These are phyloP conservation scores for Catharanthus roseus DNA, from an alignment of 257 asterid genomes.

Conservation along the genomic window DNA sequence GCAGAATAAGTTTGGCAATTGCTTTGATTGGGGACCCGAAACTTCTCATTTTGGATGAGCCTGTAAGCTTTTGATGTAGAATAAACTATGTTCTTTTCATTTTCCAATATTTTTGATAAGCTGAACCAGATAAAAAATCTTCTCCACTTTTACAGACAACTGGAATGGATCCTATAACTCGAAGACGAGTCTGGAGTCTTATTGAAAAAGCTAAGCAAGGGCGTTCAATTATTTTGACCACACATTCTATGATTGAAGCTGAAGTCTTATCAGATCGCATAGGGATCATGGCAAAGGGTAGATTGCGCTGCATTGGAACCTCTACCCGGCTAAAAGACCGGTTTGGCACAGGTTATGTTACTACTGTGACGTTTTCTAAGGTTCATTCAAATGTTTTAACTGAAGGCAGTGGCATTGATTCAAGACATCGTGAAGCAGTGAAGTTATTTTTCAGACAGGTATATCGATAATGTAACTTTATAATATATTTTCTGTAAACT, in stretches of 20 bases:
- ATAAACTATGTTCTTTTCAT: background rate
- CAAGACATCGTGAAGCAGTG: slow-evolving; percentile 20
- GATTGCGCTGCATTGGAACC: slow-evolving; percentile 42
- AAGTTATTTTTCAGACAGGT: slow-evolving; percentile 31
- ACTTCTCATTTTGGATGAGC: slow-evolving; percentile 34
- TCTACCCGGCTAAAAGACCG: slow-evolving; percentile 32
- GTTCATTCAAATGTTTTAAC: background rate
- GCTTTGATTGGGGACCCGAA: slow-evolving; percentile 34
- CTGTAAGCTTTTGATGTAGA: slow-evolving; percentile 13
- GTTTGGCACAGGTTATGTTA: slow-evolving; percentile 31
- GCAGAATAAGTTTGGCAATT: slow-evolving; percentile 34
- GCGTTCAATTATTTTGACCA: slow-evolving; percentile 32
- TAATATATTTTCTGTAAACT: background rate
- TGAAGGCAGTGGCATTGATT: slow-evolving; percentile 9
- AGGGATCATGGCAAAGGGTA: slow-evolving; percentile 44
- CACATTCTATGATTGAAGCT: slow-evolving; percentile 45
- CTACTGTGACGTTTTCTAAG: slow-evolving; percentile 25
- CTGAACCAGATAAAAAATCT: background rate
- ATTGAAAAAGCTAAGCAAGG: slow-evolving; percentile 38
- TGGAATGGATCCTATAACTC: slow-evolving; percentile 42
- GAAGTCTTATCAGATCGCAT: slow-evolving; percentile 35
- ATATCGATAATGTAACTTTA: background rate
- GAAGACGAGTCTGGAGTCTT: slow-evolving; percentile 38
- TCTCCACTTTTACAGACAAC: slow-evolving; percentile 25
- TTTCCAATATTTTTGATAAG: background rate